phyloP scores from a whole-genome alignment of 768 basidiomycete species.

The Tricholoma hemisulphureum region DNA sequence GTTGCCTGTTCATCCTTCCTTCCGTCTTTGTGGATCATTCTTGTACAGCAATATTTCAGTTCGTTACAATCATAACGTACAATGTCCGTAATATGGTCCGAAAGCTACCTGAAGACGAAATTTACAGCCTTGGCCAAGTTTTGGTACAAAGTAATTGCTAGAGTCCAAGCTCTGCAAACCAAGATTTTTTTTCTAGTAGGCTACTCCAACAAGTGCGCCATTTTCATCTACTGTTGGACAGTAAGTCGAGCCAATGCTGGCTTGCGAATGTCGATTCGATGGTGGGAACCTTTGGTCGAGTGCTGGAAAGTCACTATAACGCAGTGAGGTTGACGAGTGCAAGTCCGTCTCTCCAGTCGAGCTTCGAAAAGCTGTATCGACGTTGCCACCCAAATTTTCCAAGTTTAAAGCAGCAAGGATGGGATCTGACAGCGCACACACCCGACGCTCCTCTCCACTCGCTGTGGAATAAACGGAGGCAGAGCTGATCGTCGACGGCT shows the following conservation, averaged over 20 bases:
- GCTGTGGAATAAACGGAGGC: slow-evolving; percentile 28
- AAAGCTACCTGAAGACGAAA: slow-evolving; percentile 1
- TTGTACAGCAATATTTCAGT: slow-evolving; percentile 58
- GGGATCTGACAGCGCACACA: slow-evolving; percentile 29
- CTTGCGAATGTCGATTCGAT: slow-evolving; percentile 13
- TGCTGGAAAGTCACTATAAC: slow-evolving; percentile 17
- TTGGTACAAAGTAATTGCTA: slow-evolving; percentile 5
- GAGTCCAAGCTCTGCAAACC: slow-evolving; percentile 2
- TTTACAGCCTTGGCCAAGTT: background rate
- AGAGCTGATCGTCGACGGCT: slow-evolving; percentile 29
- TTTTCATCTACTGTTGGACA: slow-evolving; percentile 11
- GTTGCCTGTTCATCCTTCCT: slow-evolving; percentile 13
- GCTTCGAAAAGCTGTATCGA: slow-evolving; percentile 12
- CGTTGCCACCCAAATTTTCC: slow-evolving; percentile 19
- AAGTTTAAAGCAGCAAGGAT: slow-evolving; percentile 34
- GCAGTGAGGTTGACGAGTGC: slow-evolving; percentile 17
- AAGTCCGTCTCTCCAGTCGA: slow-evolving; percentile 16
- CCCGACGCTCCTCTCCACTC: slow-evolving; percentile 30
- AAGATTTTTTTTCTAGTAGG: slow-evolving; percentile 12
- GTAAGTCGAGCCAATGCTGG: slow-evolving; percentile 10
- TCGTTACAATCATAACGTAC: slow-evolving; percentile 42
- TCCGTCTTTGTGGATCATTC: slow-evolving; percentile 11
- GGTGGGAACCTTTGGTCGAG: slow-evolving; percentile 5
- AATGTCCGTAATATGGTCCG: slow-evolving; percentile 7
- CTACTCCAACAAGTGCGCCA: slow-evolving; percentile 17